Evolutionary conservation across 768 basidiomycete genomes (phyloP).

Genomic region (Mycena venus): DNA sequence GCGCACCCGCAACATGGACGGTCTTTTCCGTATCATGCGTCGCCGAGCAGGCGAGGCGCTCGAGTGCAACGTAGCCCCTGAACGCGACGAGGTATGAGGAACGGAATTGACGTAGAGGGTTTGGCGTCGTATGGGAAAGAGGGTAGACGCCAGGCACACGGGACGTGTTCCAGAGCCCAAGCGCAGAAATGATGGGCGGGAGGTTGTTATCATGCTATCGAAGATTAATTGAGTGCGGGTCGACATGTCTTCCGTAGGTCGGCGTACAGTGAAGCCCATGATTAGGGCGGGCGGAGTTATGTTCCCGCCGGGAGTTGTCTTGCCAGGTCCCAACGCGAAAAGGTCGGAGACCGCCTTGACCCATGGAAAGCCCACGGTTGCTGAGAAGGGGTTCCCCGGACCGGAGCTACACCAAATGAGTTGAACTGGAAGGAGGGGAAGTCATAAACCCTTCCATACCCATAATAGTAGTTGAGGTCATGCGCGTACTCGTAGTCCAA

Average conservation of each 20-base stretch:
- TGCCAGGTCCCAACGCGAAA: constrained; percentile 47
- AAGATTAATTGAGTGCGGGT: not conserved
- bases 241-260: not conserved
- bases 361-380: constrained; percentile 55
- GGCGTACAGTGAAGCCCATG: constrained; percentile 57
- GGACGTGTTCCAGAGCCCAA: constrained; percentile 59
- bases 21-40: constrained; percentile 4
- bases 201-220: constrained; percentile 60
- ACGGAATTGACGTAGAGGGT: constrained; percentile 51
- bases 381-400: constrained; percentile 58
- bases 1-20: constrained; percentile 34
- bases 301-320: constrained; percentile 38
- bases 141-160: constrained; percentile 46
- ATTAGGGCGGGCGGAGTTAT: constrained; percentile 55
- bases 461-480: constrained; percentile 62
- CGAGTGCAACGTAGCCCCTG: constrained; percentile 56
- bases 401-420: constrained; percentile 48
- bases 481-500: constrained; percentile 57
- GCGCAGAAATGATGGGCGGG: constrained; percentile 56
- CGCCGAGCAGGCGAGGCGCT: constrained; percentile 51
- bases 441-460: constrained; percentile 36
- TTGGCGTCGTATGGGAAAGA: constrained; percentile 47
- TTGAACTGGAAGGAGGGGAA: not conserved
- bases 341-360: constrained; percentile 54
- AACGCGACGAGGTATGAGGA: constrained; percentile 56